phyloP scores from a whole-genome alignment of 2,329 filamentous ascomycete species.

The Ophiostoma angusticollis region DNA sequence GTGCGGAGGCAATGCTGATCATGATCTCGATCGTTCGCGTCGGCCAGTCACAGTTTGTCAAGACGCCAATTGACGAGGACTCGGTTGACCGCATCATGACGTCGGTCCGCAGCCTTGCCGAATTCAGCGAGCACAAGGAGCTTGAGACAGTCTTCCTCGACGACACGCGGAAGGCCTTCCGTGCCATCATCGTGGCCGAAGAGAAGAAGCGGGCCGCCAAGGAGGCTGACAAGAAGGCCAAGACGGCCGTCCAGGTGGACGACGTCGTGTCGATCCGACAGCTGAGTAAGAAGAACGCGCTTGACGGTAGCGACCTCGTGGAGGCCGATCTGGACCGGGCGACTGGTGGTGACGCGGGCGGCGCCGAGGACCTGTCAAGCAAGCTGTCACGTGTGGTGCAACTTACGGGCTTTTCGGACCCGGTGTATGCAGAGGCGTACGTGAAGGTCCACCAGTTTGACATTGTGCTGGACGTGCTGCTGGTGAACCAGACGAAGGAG shows the following conservation, averaged over 20 bases:
- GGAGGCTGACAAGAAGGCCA: constrained; percentile 83
- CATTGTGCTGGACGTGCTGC: constrained; percentile 87
- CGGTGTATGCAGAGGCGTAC: constrained; percentile 97
- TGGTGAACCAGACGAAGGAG: constrained; percentile 95
- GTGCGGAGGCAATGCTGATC: constrained; percentile 96
- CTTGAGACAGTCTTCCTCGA: constrained; percentile 87
- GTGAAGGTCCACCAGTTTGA: constrained; percentile 99
- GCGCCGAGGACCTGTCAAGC: constrained; percentile 72
- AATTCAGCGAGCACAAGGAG: constrained; percentile 81
- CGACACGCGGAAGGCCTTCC: constrained; percentile 90
- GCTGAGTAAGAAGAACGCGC: constrained; percentile 77
- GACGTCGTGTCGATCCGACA: constrained; percentile 90
- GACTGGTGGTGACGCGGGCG: constrained; percentile 71
- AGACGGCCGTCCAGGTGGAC: constrained; percentile 88
- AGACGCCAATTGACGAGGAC: constrained; percentile 93
- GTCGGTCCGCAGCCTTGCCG: constrained; percentile 81
- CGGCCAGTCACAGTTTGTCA: constrained; percentile 97
- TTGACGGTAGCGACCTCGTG: constrained; percentile 72
- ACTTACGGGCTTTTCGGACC: constrained; percentile 93
- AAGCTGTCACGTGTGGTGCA: constrained; percentile 95
- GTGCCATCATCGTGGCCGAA: constrained; percentile 91
- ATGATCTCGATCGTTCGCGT: constrained; percentile 99
- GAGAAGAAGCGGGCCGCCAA: constrained; percentile 97
- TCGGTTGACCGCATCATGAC: constrained; percentile 98
- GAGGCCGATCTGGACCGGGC: constrained; percentile 87